Evolutionary conservation across 331 rosid genomes (phyloP).

Genomic region (Dryas integrifolia): DNA sequence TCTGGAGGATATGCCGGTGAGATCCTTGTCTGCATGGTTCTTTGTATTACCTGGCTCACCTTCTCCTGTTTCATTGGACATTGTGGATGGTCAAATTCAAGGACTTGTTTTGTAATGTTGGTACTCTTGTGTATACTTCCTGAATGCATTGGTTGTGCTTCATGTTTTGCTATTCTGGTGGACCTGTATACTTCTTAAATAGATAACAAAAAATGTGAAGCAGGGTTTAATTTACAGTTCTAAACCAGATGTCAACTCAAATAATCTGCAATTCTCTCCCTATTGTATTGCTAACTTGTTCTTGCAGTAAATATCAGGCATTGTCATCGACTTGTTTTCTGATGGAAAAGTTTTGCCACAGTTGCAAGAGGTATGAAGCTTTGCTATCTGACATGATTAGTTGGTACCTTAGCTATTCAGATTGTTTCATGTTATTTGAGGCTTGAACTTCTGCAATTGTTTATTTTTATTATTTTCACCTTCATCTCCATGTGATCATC

Average conservation of each 20-base stretch:
- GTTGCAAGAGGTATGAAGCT: conserved; percentile 64
- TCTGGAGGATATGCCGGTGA: conserved; percentile 77
- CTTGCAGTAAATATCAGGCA: conserved; percentile 57
- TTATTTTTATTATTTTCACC: not conserved
- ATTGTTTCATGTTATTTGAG: conserved; percentile 3
- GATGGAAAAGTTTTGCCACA: conserved; percentile 75
- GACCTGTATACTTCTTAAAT: not conserved
- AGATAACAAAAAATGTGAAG: not conserved
- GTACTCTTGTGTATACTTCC: conserved; percentile 18
- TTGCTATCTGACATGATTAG: conserved; percentile 16
- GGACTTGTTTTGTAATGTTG: not conserved
- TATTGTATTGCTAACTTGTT: conserved; percentile 33
- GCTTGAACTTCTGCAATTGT: not conserved
- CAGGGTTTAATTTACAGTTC: not conserved
- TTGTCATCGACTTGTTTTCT: conserved; percentile 78
- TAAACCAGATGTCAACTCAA: not conserved
- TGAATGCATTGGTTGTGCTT: conserved; percentile 2
- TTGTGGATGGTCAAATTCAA: conserved; percentile 1
- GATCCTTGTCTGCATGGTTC: conserved; percentile 31
- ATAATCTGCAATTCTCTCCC: not conserved
- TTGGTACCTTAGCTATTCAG: conserved; percentile 1
- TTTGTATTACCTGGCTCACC: conserved; percentile 15
- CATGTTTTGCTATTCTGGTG: not conserved
- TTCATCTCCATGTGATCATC: conserved; percentile 5
- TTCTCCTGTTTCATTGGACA: conserved; percentile 9